A percentile compares a stretch with the other conserved stretches of the same genome.
These are phyloP conservation scores for Alternaria incomplexa DNA, from an alignment of 2,329 filamentous ascomycete species.

Conservation along the genomic window DNA sequence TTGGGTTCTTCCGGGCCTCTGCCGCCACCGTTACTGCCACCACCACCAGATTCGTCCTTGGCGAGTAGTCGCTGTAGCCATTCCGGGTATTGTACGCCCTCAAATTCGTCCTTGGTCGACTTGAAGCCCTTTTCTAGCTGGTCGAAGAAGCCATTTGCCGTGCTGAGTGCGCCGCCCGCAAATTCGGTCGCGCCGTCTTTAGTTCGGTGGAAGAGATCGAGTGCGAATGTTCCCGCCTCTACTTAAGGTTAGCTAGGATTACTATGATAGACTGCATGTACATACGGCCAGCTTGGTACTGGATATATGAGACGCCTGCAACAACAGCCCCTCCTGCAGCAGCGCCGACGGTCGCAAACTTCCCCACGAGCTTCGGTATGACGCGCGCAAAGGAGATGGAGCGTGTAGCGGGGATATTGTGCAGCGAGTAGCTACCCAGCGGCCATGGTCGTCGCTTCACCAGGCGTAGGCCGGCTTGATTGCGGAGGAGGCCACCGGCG, in stretches of 20 bases:
- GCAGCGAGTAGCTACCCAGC: slow-evolving; percentile 77
- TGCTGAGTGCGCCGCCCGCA: slow-evolving; percentile 72
- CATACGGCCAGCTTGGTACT: slow-evolving; percentile 92
- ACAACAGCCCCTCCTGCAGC: slow-evolving; percentile 90
- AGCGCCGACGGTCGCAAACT: slow-evolving; percentile 85
- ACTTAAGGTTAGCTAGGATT: slow-evolving; percentile 49
- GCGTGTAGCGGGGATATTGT: slow-evolving; percentile 73
- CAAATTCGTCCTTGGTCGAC: slow-evolving; percentile 79
- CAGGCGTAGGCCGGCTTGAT: slow-evolving; percentile 42
- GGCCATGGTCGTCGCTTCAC: slow-evolving; percentile 71
- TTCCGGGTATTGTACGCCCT: slow-evolving; percentile 70
- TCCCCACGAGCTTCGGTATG: slow-evolving; percentile 87
- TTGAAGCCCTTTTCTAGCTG: slow-evolving; percentile 84
- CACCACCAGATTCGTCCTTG: slow-evolving; percentile 48
- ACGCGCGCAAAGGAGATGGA: slow-evolving; percentile 70
- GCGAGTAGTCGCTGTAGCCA: slow-evolving; percentile 79
- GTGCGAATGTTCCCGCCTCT: slow-evolving; percentile 78
- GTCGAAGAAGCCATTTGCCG: slow-evolving; percentile 75
- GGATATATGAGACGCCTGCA: slow-evolving; percentile 86
- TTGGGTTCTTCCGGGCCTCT: slow-evolving; percentile 57
- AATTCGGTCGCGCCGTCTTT: slow-evolving; percentile 72
- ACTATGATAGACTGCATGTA: background rate
- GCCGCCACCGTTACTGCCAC: slow-evolving; percentile 46
- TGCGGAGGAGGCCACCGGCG: slow-evolving; percentile 48
- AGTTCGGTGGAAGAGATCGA: slow-evolving; percentile 76